Conservation (phyloP, 371 early-diverging fungal species). For the Massospora cicadina region DNA sequence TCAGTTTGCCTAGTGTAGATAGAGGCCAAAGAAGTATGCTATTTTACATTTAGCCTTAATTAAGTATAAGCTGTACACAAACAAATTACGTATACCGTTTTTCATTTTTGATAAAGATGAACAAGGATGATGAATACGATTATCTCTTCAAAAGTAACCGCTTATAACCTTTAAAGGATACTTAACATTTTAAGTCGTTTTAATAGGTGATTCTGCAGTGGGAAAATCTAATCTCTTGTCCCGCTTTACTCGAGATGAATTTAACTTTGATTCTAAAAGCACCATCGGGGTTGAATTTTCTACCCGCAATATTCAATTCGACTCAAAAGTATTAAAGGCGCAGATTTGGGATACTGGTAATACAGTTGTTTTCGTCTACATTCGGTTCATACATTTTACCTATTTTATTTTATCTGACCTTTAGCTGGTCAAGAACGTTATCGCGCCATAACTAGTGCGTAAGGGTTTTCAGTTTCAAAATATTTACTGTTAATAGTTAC, state of each 20-base stretch:
- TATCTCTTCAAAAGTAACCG: conserved; percentile 75
- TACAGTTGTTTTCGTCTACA: background rate
- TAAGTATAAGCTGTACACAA: no score
- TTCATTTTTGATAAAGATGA: no score
- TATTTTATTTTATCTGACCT: no score
- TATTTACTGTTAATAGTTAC: conserved; percentile 42
- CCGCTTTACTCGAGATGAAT: conserved; percentile 94
- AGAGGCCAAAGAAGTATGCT: no score
- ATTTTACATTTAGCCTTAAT: no score
- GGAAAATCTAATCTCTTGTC: conserved; percentile 98
- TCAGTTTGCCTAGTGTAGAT: no score
- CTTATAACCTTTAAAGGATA: background rate
- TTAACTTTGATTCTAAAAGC: conserved; percentile 92
- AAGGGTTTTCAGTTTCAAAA: conserved; percentile 17
- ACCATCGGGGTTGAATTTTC: conserved; percentile 99
- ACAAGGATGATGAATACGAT: conserved; percentile 89
- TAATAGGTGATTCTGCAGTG: conserved; percentile 99
- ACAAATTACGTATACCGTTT: no score
- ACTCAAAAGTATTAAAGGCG: conserved; percentile 72
- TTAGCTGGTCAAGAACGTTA: conserved; percentile 89
- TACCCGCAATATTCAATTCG: conserved; percentile 80
- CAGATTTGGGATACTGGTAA: conserved; percentile 98
- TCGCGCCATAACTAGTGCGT: conserved; percentile 86
- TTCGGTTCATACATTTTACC: no score
- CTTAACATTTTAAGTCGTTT: conserved; percentile 51